Evolutionary conservation across 2,329 filamentous ascomycete genomes (phyloP).

Genomic region (Claviceps sp.): DNA sequence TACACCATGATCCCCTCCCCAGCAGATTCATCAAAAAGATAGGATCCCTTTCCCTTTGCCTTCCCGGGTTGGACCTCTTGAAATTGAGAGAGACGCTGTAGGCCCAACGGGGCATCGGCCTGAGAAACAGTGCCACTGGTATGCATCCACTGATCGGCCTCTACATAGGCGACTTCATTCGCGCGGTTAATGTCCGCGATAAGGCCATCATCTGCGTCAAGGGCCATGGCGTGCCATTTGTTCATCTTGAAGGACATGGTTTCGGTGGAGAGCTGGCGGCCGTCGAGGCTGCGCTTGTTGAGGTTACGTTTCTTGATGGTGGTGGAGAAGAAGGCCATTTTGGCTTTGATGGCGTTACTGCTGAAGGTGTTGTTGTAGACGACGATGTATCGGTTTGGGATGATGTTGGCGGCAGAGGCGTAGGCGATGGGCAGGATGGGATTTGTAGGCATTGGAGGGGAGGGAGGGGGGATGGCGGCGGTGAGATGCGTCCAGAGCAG

Average conservation of each 20-base stretch:
- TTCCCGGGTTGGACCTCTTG: constrained; percentile 19
- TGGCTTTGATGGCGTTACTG: constrained; percentile 33
- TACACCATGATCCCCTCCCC: constrained; percentile 46
- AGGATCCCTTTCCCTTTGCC: constrained; percentile 7
- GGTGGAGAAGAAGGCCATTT: constrained; percentile 33
- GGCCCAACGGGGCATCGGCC: constrained; percentile 37
- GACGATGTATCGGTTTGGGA: constrained; percentile 48
- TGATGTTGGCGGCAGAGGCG: constrained; percentile 30
- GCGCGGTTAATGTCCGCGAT: constrained; percentile 34
- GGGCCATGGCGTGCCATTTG: constrained; percentile 38
- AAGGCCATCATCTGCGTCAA: constrained; percentile 38
- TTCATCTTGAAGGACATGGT: constrained; percentile 33
- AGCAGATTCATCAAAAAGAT: constrained; percentile 37
- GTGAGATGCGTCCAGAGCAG: constrained; percentile 1
- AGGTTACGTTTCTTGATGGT: constrained; percentile 44
- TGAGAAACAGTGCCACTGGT: constrained; percentile 33
- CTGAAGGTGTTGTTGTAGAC: constrained; percentile 45
- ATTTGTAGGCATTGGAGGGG: not conserved
- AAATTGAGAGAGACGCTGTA: constrained; percentile 42
- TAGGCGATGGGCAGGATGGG: constrained; percentile 34
- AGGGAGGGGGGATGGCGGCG: not conserved
- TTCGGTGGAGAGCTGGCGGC: constrained; percentile 32
- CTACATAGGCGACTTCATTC: constrained; percentile 37
- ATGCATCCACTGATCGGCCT: constrained; percentile 37
- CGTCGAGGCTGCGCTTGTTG: constrained; percentile 33